Base-by-base conservation (phyloP, 2,329 filamentous ascomycete species). In the Amauroascus niger region DNA sequence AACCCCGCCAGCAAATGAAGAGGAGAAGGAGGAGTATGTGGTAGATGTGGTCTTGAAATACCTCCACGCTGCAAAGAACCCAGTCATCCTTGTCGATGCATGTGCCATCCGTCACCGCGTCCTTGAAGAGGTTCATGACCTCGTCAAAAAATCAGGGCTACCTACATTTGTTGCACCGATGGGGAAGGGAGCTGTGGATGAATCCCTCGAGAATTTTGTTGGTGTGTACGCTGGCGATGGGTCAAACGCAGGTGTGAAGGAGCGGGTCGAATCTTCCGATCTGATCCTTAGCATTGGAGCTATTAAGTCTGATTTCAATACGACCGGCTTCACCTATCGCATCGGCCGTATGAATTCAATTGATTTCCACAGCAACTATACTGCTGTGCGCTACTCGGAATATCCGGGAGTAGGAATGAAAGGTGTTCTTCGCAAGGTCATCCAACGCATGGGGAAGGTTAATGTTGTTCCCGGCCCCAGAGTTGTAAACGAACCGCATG, bases 81-180 rank as follows among this genome's bases (percentile, higher is more conserved):
- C 88, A 7, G 73, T 90, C 44, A 79, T 94, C 43, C 75, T 94
- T 1, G 81, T 93, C 3, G 88, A 94, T 68, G 86, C 86, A 33
- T 90, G 87, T 63, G 85, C 86, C 16, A 81, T 88, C 57, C 81
- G 87, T 26, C 86, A 90, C 64, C 77, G 82, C 46, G 84, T 87
- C 18, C 68, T 88, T 0, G 67, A 79, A 0, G 86, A 91, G 67
- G 81, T 87, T 24, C 80, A 87, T 61, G 79, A 79, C 6, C 73
- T 94, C 4, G 73, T 93, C 46, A 74, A 82, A 53, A 87, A 84
- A 71, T 86, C 86, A 0, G 74, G 79, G 6, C 74, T 94, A 5
- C 88, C 88, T 4, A 83, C 86, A 0, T 91, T 91, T 61, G 85
- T 88, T 16, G 86, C 87, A 0, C 87, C 88, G 11, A 93, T 93